Conservation (phyloP, 140 eudicot species). For the Cichorium intybus region DNA sequence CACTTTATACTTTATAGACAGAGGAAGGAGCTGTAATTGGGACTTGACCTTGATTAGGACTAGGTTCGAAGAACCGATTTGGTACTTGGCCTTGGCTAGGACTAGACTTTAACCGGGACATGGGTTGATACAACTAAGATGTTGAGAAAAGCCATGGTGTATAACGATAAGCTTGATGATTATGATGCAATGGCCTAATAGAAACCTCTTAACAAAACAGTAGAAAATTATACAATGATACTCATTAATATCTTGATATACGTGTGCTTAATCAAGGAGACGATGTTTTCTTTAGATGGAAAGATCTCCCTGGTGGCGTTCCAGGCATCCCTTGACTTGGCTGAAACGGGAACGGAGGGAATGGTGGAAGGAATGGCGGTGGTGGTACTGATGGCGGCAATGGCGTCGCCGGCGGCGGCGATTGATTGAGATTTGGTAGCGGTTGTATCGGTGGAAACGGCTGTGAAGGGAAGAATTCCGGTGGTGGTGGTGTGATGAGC, state of each 20-base stretch:
- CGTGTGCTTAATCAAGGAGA: slow-evolving; percentile 27
- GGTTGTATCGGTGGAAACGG: slow-evolving; percentile 29
- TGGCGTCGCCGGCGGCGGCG: slow-evolving; percentile 36
- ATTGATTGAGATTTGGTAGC: slow-evolving; percentile 32
- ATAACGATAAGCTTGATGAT: slow-evolving; percentile 17
- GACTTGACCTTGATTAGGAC: no score
- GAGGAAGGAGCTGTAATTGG: no score
- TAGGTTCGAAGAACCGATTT: no score
- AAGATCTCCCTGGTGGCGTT: slow-evolving; percentile 43
- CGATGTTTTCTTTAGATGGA: slow-evolving; percentile 21
- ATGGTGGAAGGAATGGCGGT: slow-evolving; percentile 29
- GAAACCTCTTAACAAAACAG: background rate
- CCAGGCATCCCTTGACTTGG: slow-evolving; percentile 62
- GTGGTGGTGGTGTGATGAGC: slow-evolving; percentile 24
- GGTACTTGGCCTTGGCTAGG: no score
- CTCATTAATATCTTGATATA: background rate
- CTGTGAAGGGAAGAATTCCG: slow-evolving; percentile 17
- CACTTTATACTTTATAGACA: no score
- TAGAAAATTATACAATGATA: slow-evolving; percentile 10
- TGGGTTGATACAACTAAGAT: no score
- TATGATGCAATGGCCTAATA: slow-evolving; percentile 15
- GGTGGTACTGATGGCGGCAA: slow-evolving; percentile 29
- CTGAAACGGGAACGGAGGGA: slow-evolving; percentile 55
- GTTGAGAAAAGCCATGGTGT: no score
- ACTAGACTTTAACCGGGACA: no score